Evolutionary conservation across 768 basidiomycete species (phyloP), one percentile per base, ranked within the genome.

Genomic region (Agaricus sinodeliciosus): DNA sequence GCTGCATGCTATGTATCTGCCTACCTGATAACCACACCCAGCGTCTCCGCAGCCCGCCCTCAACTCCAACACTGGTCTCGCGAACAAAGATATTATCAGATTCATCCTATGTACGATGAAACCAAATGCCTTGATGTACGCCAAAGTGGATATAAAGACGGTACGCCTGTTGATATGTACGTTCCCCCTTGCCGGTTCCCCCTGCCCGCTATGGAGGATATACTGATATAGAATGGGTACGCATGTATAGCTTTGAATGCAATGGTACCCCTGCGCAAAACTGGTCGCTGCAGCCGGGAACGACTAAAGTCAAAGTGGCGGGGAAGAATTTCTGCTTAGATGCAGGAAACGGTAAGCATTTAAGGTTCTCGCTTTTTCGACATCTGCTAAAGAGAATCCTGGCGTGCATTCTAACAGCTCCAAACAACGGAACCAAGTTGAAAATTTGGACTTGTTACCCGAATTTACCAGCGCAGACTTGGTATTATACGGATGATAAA

Each of bases 111-210:
- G 43, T 57, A 55, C 2, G 55, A 64, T 42, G 53, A 50, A 25
- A 51, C 48, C 16, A 67, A 69, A 44, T 69, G 69, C 51, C 54
- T 70, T 18, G 66, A 70, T 48, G 65, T 64, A 26, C 59, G 62
- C 8, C 62, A 60, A n/a, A 57, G 54, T 27, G 49, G 50, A n/a
- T 58, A 57, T 34, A 57, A 48, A 12, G 67, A 69, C 58, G 64
- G 64, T 11, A 66, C 65, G 0, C 60, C 63, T n/a, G 62, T 69
- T 12, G 62, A 66, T 48, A 62, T 68, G 67, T 67, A 40, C 35
- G 63, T 59, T 37, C 26, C 9, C 34, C 27, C 15, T 35, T 16
- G 27, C 4, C 12, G 3, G 31, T 37, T 25, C 9, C 34, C 27
- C 15, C 34, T 16, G 34, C 8, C 12, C 44, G 11, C 28, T 19